These are phyloP conservation scores for Euphrasia confusa DNA, from an alignment of 257 asterid genomes.

Conservation along the genomic window DNA sequence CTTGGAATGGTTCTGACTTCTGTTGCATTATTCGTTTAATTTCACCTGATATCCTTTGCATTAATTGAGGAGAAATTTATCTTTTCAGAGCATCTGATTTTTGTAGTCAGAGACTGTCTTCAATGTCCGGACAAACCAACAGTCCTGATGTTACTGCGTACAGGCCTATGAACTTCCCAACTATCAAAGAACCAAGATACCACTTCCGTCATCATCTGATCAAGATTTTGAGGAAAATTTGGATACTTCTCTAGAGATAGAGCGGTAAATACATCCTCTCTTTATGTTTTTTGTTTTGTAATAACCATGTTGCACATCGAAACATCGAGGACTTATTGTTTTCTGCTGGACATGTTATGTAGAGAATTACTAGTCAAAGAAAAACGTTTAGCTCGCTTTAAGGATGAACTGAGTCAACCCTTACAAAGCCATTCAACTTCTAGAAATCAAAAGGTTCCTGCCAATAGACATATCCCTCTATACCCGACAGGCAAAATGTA, in stretches of 20 bases:
- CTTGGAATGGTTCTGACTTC: constrained; percentile 14
- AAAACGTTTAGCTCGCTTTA: constrained; percentile 87
- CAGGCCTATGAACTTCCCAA: constrained; percentile 41
- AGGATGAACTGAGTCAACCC: constrained; percentile 60
- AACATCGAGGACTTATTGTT: constrained; percentile 24
- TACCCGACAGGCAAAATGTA: constrained; percentile 34
- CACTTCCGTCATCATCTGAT: constrained; percentile 44
- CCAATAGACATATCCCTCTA: constrained; percentile 42
- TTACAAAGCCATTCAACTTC: constrained; percentile 32
- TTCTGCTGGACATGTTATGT: constrained; percentile 25
- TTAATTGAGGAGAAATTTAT: constrained; percentile 31
- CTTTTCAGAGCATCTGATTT: constrained; percentile 37
- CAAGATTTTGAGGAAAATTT: constrained; percentile 40
- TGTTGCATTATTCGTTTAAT: constrained; percentile 14
- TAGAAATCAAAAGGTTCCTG: constrained; percentile 42
- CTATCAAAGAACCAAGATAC: constrained; percentile 68
- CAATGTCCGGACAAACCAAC: constrained; percentile 6
- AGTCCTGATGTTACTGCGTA: constrained; percentile 37
- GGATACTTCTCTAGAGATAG: constrained; percentile 43
- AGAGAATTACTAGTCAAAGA: constrained; percentile 89
- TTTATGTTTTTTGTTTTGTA: constrained; percentile 13
- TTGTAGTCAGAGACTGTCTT: constrained; percentile 40
- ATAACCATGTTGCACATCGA: constrained; percentile 14
- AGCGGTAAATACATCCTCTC: constrained; percentile 44
- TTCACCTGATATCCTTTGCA: constrained; percentile 37